Conservation (phyloP, 2,329 filamentous ascomycete species). For the Colletotrichum noveboracense region DNA sequence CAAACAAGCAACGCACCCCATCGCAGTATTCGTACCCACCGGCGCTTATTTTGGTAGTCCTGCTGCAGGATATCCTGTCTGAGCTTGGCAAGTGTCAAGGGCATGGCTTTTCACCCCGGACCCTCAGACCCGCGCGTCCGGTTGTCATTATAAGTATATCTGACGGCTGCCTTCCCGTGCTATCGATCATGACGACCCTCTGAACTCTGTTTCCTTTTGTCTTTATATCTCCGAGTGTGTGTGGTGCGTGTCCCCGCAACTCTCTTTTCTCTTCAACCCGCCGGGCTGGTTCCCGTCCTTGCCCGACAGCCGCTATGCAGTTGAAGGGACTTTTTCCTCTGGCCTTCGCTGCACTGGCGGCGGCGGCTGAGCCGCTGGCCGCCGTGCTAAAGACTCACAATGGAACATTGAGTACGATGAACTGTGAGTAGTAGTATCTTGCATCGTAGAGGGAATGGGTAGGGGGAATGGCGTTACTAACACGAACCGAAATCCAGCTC, state of each 20-base stretch:
- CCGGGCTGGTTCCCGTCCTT: constrained; percentile 3
- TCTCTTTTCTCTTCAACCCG: not conserved
- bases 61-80: not conserved
- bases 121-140: constrained; percentile 1
- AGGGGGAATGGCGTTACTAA: not conserved
- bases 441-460: not conserved
- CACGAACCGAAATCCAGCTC: not conserved
- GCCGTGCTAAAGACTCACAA: constrained; percentile 26
- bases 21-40: not conserved
- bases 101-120: not conserved
- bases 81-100: constrained; percentile 6
- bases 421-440: constrained; percentile 8
- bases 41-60: constrained; percentile 10
- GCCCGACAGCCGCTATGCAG: constrained; percentile 23
- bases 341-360: constrained; percentile 23
- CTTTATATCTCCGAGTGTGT: not conserved
- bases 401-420: constrained; percentile 28
- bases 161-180: not conserved
- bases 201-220: not conserved
- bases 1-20: not conserved
- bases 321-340: constrained; percentile 23
- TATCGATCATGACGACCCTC: not conserved
- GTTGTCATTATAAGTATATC: constrained; percentile 19
- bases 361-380: constrained; percentile 24
- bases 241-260: not conserved